These are phyloP conservation scores for Plasmodium inui DNA, from an alignment of 169 alveolate genomes.

Conservation along the genomic window DNA sequence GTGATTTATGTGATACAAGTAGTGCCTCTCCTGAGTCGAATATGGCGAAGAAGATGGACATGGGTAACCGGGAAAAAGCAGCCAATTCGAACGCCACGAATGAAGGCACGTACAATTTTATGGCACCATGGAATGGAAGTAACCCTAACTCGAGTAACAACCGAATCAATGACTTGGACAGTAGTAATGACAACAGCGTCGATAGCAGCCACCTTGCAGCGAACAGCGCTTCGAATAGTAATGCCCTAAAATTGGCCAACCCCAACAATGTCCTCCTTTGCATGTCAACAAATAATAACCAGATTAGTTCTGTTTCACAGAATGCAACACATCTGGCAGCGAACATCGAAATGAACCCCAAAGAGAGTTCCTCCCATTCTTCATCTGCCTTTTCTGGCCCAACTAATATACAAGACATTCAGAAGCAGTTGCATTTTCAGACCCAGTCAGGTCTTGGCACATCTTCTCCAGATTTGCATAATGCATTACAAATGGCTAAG, in stretches of 20 bases:
- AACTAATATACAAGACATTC: slow-evolving; percentile 11
- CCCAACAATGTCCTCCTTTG: slow-evolving; percentile 6
- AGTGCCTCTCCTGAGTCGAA: slow-evolving; percentile 18
- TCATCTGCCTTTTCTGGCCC: slow-evolving; percentile 6
- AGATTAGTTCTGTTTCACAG: slow-evolving; percentile 6
- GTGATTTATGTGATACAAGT: slow-evolving; percentile 44
- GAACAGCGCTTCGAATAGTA: slow-evolving; percentile 3
- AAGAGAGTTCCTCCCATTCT: not conserved
- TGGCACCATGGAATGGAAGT: slow-evolving; percentile 18
- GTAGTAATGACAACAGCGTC: not conserved
- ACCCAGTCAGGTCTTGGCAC: slow-evolving; percentile 7
- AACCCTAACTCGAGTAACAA: not conserved
- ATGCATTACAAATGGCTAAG: not conserved
- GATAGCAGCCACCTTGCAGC: not conserved
- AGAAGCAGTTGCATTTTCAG: slow-evolving; percentile 23
- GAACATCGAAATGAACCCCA: slow-evolving; percentile 28
- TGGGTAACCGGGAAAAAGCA: slow-evolving; percentile 28
- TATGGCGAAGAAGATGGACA: slow-evolving; percentile 15
- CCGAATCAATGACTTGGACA: not conserved
- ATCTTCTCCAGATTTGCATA: slow-evolving; percentile 7
- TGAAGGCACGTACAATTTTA: slow-evolving; percentile 13
- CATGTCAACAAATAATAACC: slow-evolving; percentile 21
- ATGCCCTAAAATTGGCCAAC: not conserved
- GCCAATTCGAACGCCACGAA: slow-evolving; percentile 15
- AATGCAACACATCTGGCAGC: slow-evolving; percentile 24